Percentiles rank a stretch among this genome's conserved stretches.
phyloP scores from a whole-genome alignment of 768 basidiomycete species.

The Tephrocybe rancida region DNA sequence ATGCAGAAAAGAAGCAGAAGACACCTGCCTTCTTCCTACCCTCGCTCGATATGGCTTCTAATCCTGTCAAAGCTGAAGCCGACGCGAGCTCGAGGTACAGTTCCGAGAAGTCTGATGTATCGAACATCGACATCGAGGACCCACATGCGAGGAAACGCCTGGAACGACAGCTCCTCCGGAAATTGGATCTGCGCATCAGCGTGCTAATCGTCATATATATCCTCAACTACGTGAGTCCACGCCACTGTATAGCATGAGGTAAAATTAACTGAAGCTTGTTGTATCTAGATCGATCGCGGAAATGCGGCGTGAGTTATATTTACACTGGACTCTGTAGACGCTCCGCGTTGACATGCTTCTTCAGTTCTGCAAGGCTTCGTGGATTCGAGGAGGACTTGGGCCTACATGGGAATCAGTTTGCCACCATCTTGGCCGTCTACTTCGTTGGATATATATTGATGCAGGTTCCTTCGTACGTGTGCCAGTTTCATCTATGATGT shows the following conservation, averaged over 20 bases:
- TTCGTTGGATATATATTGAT: constrained; percentile 39
- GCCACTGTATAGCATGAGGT: too few relatives aligned
- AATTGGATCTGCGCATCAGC: constrained; percentile 40
- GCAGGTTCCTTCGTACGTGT: constrained; percentile 33
- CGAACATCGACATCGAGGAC: background rate
- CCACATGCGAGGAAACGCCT: constrained; percentile 5
- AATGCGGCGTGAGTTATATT: too few relatives aligned
- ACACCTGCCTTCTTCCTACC: too few relatives aligned
- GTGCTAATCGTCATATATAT: constrained; percentile 28
- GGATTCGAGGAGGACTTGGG: constrained; percentile 55
- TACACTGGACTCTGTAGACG: background rate
- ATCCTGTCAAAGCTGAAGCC: too few relatives aligned
- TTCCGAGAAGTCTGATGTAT: too few relatives aligned
- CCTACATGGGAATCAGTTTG: constrained; percentile 49
- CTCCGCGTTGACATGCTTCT: background rate
- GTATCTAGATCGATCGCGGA: too few relatives aligned
- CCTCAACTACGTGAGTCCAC: constrained; percentile 23
- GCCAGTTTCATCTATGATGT: background rate
- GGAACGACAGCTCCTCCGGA: constrained; percentile 29
- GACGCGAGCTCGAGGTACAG: too few relatives aligned
- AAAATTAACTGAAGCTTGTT: too few relatives aligned
- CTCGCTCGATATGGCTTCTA: too few relatives aligned
- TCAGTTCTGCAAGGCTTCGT: constrained; percentile 54
- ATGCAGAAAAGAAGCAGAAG: too few relatives aligned
- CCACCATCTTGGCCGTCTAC: constrained; percentile 49